Conservation (phyloP, 2,329 filamentous ascomycete species). For the Lasiodiplodia sp. region DNA sequence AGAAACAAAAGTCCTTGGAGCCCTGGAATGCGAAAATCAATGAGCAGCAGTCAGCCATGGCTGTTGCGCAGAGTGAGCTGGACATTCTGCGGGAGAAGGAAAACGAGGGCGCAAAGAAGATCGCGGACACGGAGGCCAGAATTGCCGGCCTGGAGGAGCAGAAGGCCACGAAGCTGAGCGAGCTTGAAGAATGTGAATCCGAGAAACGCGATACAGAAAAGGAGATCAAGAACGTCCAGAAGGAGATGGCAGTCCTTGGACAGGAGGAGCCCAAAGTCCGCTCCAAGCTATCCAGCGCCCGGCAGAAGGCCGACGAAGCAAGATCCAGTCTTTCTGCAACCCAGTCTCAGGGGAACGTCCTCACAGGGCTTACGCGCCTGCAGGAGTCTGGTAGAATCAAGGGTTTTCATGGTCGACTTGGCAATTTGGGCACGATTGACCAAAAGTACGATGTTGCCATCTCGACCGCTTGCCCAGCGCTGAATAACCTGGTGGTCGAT, state of each 20-base stretch:
- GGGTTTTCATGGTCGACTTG: slow-evolving; percentile 93
- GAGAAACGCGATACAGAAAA: slow-evolving; percentile 77
- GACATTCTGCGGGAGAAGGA: slow-evolving; percentile 89
- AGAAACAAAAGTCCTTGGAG: slow-evolving; percentile 91
- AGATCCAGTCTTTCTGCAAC: slow-evolving; percentile 87
- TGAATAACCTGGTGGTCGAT: slow-evolving; percentile 97
- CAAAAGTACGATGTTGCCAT: slow-evolving; percentile 97
- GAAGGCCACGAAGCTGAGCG: slow-evolving; percentile 72
- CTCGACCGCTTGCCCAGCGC: slow-evolving; percentile 87
- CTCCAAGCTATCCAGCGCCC: slow-evolving; percentile 82
- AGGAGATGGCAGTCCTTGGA: slow-evolving; percentile 74
- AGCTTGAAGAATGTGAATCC: slow-evolving; percentile 77
- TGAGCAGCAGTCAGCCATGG: slow-evolving; percentile 91
- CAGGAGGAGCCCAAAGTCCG: slow-evolving; percentile 83
- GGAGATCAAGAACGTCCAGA: slow-evolving; percentile 74
- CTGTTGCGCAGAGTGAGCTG: slow-evolving; percentile 92
- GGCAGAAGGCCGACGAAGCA: slow-evolving; percentile 96
- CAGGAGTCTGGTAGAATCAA: slow-evolving; percentile 96
- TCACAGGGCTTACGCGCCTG: slow-evolving; percentile 90
- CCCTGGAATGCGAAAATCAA: slow-evolving; percentile 98
- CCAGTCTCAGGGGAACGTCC: slow-evolving; percentile 90
- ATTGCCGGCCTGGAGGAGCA: slow-evolving; percentile 75
- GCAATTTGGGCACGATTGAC: slow-evolving; percentile 93
- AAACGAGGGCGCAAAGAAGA: slow-evolving; percentile 82
- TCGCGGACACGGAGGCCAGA: slow-evolving; percentile 84